These are phyloP conservation scores for Isabelozyma rhagii DNA, from an alignment of 805 yeast species.

Conservation along the genomic window DNA sequence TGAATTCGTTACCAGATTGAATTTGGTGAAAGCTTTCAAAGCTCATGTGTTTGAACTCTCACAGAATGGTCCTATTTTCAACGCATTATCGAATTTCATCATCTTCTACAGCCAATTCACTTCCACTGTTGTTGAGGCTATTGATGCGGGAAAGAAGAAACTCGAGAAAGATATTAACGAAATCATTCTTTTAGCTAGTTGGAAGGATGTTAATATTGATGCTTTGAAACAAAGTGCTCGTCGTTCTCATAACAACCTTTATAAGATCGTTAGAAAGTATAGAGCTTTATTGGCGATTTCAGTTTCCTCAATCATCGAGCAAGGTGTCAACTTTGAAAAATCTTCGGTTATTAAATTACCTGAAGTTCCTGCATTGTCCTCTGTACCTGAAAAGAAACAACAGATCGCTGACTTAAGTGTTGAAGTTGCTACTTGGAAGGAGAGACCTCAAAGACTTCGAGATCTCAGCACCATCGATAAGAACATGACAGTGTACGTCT, in stretches of 20 bases:
- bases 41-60: conserved; percentile 43
- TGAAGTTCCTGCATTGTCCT: conserved; percentile 8
- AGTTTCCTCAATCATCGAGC: conserved; percentile 55
- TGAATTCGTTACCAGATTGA: conserved; percentile 60
- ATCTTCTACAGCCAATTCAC: conserved; percentile 66
- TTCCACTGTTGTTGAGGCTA: conserved; percentile 42
- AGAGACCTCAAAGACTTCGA: conserved; percentile 55
- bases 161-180: conserved; percentile 82
- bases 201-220: conserved; percentile 94
- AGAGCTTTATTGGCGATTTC: conserved; percentile 56
- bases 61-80: conserved; percentile 15
- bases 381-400: neutral
- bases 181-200: conserved; percentile 83
- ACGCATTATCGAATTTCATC: conserved; percentile 56
- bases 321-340: conserved; percentile 40
- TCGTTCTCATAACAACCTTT: conserved; percentile 78
- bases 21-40: conserved; percentile 61
- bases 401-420: conserved; percentile 18
- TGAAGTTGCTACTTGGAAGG: conserved; percentile 45
- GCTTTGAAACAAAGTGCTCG: conserved; percentile 93
- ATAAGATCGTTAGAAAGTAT: conserved; percentile 80
- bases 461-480: conserved; percentile 48
- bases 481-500: conserved; percentile 53
- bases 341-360: neutral
- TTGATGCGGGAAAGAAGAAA: conserved; percentile 45